Conservation (phyloP, 305 asterid genomes). For the Striga hermonthica region DNA sequence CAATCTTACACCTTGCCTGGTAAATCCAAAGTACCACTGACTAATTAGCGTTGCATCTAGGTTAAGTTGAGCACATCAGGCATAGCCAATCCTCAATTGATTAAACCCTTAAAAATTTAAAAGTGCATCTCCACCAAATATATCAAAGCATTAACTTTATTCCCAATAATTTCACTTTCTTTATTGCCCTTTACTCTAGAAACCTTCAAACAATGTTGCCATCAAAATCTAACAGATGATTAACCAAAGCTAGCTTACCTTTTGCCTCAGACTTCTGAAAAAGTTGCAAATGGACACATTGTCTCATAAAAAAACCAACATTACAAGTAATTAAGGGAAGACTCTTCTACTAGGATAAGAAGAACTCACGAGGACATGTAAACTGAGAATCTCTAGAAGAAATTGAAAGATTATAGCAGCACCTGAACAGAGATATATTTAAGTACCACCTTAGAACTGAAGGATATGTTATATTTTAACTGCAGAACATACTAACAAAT, state of each 20-base stretch:
- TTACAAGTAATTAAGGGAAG: conserved; percentile 6
- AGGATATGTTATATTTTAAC: conserved; percentile 15
- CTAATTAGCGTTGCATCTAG: conserved; percentile 22
- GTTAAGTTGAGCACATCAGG: conserved; percentile 1
- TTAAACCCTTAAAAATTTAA: background rate
- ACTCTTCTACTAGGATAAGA: conserved; percentile 40
- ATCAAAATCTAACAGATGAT: conserved; percentile 18
- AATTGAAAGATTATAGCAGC: conserved; percentile 49
- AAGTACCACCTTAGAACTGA: conserved; percentile 38
- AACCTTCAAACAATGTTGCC: conserved; percentile 12
- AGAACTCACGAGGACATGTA: conserved; percentile 47
- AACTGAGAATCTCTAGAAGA: conserved; percentile 49
- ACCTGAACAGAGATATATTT: conserved; percentile 48
- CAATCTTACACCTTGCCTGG: conserved; percentile 18
- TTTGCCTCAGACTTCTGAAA: conserved; percentile 8
- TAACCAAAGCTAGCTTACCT: conserved; percentile 19
- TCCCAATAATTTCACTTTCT: background rate
- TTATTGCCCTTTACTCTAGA: background rate
- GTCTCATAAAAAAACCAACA: conserved; percentile 17
- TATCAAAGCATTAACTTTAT: background rate
- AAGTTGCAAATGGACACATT: conserved; percentile 17
- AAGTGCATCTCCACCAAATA: background rate
- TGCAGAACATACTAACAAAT: conserved; percentile 15
- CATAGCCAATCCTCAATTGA: background rate
- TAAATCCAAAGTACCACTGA: conserved; percentile 18